Conservation (phyloP, 2,329 filamentous ascomycete genomes). For the Fusarium siculi region DNA sequence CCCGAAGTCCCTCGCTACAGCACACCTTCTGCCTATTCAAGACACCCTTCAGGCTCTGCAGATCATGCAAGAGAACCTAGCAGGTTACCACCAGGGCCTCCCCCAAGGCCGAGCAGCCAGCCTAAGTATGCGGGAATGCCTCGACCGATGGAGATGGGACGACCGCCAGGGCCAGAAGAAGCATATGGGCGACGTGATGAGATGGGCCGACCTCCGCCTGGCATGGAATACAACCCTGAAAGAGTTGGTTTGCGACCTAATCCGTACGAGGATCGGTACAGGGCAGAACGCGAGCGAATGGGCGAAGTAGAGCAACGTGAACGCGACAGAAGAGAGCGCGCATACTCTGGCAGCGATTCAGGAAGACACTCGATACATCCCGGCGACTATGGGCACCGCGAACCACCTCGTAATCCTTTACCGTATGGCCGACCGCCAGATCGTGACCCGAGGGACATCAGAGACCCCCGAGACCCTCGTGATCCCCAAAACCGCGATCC, state of each 20-base stretch:
- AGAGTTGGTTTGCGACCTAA: constrained; percentile 56
- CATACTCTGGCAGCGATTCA: constrained; percentile 61
- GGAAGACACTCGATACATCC: constrained; percentile 54
- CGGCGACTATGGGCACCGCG: constrained; percentile 54
- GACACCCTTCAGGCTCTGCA: constrained; percentile 59
- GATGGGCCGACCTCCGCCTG: constrained; percentile 48
- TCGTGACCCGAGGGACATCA: constrained; percentile 50
- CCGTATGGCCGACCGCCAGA: constrained; percentile 59
- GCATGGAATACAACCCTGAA: constrained; percentile 65
- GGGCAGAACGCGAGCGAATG: constrained; percentile 60
- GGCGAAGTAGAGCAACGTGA: constrained; percentile 58
- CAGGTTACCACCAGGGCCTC: constrained; percentile 54
- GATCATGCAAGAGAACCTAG: constrained; percentile 57
- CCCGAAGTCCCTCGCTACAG: constrained; percentile 69
- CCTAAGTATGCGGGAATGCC: constrained; percentile 60
- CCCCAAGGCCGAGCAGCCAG: constrained; percentile 63
- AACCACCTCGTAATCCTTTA: constrained; percentile 57
- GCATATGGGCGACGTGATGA: constrained; percentile 64
- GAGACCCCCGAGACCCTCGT: constrained; percentile 55
- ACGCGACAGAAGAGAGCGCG: constrained; percentile 57
- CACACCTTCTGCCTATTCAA: constrained; percentile 67
- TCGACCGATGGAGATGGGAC: constrained; percentile 59
- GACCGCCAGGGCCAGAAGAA: constrained; percentile 53
- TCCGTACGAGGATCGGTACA: constrained; percentile 65
- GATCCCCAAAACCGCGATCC: constrained; percentile 53